phyloP scores from a whole-genome alignment of 1,284 basidiomycete species.

The Moniliophthora roreri region DNA sequence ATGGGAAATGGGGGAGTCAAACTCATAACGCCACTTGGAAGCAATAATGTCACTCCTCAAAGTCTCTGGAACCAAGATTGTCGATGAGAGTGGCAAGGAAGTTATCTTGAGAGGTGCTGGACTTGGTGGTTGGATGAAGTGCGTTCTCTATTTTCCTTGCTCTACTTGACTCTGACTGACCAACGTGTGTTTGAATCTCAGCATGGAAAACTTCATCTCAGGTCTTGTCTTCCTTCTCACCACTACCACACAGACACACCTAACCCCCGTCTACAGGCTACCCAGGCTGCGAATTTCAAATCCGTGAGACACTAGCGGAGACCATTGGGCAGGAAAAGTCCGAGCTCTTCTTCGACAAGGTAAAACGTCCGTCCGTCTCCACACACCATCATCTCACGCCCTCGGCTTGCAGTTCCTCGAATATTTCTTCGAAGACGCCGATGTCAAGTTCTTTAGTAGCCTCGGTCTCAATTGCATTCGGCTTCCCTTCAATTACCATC shows the following conservation, averaged over 20 bases:
- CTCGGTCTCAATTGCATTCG: constrained; percentile 75
- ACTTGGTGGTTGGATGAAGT: constrained; percentile 74
- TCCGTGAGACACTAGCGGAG: constrained; percentile 65
- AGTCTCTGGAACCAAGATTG: constrained; percentile 55
- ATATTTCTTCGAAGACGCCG: constrained; percentile 71
- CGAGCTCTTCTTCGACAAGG: constrained; percentile 78
- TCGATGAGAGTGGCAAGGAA: constrained; percentile 54
- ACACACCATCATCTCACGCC: not conserved
- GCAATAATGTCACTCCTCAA: constrained; percentile 45
- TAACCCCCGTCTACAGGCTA: constrained; percentile 44
- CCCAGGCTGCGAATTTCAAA: constrained; percentile 63
- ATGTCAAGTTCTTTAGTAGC: constrained; percentile 67
- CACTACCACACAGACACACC: not conserved
- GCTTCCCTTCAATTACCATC: constrained; percentile 64
- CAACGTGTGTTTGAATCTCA: constrained; percentile 20
- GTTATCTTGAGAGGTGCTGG: constrained; percentile 67
- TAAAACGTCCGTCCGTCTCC: constrained; percentile 19
- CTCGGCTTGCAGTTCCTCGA: constrained; percentile 55
- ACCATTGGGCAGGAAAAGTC: constrained; percentile 68
- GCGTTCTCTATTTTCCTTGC: constrained; percentile 23
- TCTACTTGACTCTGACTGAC: not conserved
- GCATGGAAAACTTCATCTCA: constrained; percentile 67
- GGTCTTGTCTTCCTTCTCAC: constrained; percentile 25
- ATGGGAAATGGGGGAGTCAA: not conserved
- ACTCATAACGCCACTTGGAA: not conserved